Evolutionary conservation across 2,329 filamentous ascomycete genomes (phyloP).

Genomic region (Ciborinia camelliae): DNA sequence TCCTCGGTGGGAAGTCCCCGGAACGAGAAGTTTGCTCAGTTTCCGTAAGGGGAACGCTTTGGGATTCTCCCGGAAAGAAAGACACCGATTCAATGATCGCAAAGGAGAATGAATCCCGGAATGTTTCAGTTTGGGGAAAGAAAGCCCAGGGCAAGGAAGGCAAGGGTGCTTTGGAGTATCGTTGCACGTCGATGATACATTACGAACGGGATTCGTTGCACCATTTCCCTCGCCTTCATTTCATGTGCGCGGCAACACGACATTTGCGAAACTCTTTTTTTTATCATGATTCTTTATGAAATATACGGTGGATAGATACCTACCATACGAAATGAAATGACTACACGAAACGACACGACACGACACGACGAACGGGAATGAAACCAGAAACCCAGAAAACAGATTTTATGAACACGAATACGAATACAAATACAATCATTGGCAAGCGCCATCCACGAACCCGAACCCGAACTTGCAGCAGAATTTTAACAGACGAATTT

Average conservation of each 20-base stretch:
- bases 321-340: neutral
- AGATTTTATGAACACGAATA: neutral
- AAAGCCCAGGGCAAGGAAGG: no score
- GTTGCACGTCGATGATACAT: neutral
- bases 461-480: no score
- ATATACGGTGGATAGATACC: neutral
- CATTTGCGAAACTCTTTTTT: neutral
- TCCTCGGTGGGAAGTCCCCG: constrained; percentile 5
- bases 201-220: neutral
- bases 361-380: neutral
- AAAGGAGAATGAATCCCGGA: neutral
- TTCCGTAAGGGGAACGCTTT: neutral
- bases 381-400: neutral
- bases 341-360: neutral
- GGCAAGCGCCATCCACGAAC: neutral
- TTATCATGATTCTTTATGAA: neutral
- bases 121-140: neutral
- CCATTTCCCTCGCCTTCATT: neutral
- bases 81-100: neutral
- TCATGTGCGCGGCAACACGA: neutral
- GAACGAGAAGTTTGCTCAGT: constrained; percentile 2
- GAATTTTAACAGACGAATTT: neutral
- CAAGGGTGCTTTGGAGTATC: neutral
- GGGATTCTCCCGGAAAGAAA: neutral
- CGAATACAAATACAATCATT: no score